phyloP scores from a whole-genome alignment of 1,139 yeast species.

The Zhuliangozyma blackwelliae region DNA sequence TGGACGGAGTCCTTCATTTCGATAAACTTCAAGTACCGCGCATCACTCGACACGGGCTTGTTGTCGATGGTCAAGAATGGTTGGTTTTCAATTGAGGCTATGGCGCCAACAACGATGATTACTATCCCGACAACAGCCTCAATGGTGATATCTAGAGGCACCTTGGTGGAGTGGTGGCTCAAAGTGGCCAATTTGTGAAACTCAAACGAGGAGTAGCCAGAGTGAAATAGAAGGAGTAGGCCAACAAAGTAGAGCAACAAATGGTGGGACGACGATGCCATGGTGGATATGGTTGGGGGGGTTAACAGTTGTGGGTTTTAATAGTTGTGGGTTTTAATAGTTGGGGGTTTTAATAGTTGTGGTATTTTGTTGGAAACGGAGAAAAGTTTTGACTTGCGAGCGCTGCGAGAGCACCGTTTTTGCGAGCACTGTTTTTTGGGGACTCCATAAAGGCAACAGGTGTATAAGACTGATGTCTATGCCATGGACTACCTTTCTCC shows the following conservation, averaged over 20 bases:
- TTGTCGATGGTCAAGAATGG: slow-evolving; percentile 20
- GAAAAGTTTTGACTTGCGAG: too few species aligned
- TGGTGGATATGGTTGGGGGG: neutral
- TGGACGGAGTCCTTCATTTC: slow-evolving; percentile 45
- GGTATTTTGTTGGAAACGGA: neutral
- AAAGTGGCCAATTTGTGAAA: slow-evolving; percentile 35
- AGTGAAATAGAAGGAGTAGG: slow-evolving; percentile 33
- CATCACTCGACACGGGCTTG: slow-evolving; percentile 14
- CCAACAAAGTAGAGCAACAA: slow-evolving; percentile 26
- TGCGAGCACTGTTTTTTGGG: too few species aligned
- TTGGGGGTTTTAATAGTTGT: neutral
- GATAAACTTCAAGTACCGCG: slow-evolving; percentile 38
- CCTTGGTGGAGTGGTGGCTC: slow-evolving; percentile 12
- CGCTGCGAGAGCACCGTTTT: too few species aligned
- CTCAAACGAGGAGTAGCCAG: slow-evolving; percentile 52
- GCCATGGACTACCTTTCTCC: too few species aligned
- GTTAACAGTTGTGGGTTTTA: neutral
- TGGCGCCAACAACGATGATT: slow-evolving; percentile 33
- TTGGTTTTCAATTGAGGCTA: slow-evolving; percentile 22
- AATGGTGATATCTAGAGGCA: slow-evolving; percentile 37
- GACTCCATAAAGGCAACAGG: too few species aligned
- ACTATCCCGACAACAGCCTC: slow-evolving; percentile 41
- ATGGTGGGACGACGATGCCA: neutral
- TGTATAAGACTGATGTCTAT: too few species aligned
- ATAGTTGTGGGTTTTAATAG: neutral